Evolutionary conservation across 805 yeast species (phyloP).

Genomic region (Hanseniaspora guilliermondii): DNA sequence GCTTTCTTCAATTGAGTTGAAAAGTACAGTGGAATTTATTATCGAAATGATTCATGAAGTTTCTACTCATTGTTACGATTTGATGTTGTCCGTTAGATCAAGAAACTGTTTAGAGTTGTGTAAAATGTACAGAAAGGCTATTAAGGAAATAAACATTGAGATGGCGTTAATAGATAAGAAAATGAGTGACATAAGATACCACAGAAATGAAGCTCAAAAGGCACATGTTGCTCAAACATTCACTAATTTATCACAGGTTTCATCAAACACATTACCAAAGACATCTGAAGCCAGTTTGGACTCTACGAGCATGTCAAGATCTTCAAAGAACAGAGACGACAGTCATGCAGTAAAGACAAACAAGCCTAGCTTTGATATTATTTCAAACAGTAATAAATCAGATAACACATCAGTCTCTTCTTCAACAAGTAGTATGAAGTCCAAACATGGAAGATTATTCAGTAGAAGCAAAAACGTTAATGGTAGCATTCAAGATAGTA

Average conservation of each 20-base stretch:
- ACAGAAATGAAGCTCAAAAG: slow-evolving; percentile 1
- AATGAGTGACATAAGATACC: neutral
- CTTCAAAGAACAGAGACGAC: neutral
- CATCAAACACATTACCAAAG: neutral
- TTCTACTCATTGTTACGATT: slow-evolving; percentile 49
- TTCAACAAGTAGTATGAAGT: neutral
- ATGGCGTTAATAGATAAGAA: neutral
- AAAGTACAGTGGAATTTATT: slow-evolving; percentile 42
- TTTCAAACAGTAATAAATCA: neutral
- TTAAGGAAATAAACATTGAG: neutral
- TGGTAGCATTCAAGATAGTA: neutral
- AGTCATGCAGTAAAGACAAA: too few species aligned
- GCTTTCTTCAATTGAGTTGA: slow-evolving; percentile 42
- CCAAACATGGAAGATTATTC: neutral
- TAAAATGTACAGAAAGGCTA: neutral
- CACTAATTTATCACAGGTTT: neutral
- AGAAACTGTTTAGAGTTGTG: slow-evolving; percentile 24
- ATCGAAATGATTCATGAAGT: slow-evolving; percentile 51
- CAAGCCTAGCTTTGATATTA: neutral
- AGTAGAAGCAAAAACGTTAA: neutral
- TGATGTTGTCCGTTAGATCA: slow-evolving; percentile 40
- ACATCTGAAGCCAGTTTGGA: neutral
- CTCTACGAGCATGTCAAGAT: neutral
- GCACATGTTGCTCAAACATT: slow-evolving; percentile 1
- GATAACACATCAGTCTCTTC: neutral